Evolutionary conservation across 768 basidiomycete species (phyloP).

Genomic region (Naganishia kalamii): DNA sequence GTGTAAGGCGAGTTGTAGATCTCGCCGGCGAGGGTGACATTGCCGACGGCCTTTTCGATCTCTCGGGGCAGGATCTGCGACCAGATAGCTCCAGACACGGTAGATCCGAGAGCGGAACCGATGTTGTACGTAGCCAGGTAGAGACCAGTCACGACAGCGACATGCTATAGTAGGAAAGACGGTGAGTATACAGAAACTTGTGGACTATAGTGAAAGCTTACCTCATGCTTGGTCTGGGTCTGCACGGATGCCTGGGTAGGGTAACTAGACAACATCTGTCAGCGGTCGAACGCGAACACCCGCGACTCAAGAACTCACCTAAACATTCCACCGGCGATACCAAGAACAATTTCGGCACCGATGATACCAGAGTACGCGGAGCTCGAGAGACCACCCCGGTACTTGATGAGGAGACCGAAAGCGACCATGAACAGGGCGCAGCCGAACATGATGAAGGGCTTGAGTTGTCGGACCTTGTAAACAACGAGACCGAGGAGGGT

Average conservation of each 20-base stretch:
- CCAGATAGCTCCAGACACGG: constrained; percentile 33
- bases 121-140: constrained; percentile 34
- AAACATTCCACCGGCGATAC: constrained; percentile 27
- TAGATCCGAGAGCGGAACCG: constrained; percentile 28
- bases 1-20: constrained; percentile 37
- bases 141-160: constrained; percentile 28
- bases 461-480: constrained; percentile 35
- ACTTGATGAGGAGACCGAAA: constrained; percentile 41
- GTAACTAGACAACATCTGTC: constrained; percentile 30
- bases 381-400: constrained; percentile 25
- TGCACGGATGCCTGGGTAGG: constrained; percentile 37
- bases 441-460: constrained; percentile 39
- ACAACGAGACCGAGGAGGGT: constrained; percentile 37
- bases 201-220: constrained; percentile 19
- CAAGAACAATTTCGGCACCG: constrained; percentile 38
- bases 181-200: background rate
- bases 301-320: background rate
- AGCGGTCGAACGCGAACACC: background rate
- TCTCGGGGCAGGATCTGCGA: constrained; percentile 22
- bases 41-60: constrained; percentile 20
- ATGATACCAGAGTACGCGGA: constrained; percentile 30
- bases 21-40: constrained; percentile 31
- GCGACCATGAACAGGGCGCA: constrained; percentile 34
- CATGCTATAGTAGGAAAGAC: background rate
- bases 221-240: constrained; percentile 31